Base-by-base conservation (phyloP, 2,329 filamentous ascomycete genomes). In the Sclerotiophoma versabilis region DNA sequence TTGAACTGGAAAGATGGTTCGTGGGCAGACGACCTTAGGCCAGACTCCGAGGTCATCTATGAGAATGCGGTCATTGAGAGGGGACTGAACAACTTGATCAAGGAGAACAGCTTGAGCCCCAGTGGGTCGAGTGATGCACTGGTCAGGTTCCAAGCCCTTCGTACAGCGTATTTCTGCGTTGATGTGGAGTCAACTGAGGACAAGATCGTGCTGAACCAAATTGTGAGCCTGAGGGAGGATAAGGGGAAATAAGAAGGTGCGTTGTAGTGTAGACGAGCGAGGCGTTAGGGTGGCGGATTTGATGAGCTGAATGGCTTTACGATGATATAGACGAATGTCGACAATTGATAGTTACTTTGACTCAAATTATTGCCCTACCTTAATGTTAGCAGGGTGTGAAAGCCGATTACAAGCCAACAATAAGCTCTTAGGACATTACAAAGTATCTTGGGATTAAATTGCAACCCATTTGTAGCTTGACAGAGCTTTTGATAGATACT, bases 201-300 rank as follows among this genome's bases (percentile, higher is more conserved):
- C n/a, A 91, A 88, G 74, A 81, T 96, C 61, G 85, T 98, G 41
- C 78, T 98, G 25, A 98, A 98, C 78, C 84, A 92, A 45, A 97
- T 98, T 68, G 93, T 98, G 19, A 91, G 89, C 41, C 76, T 97
- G 69, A 96, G 96, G 80, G 93, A 96, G 76, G 91, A 96, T 32
- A 76, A 71, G 58, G 60, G 65, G 2, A 71, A 71, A 66, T 71
- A 48, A 42, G 23, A 17, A 19, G 4, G 14, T 14, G n/a, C n/a
- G n/a, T n/a, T n/a, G 19, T 30, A 2, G 15, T 19, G 32, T 11
- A 14, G 38, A n/a, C 10, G n/a, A 41, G 45, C 41, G 15, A 27
- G 22, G 38, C 30, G 32, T 22, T 32, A 2, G 7, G 32, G 14
- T 20, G 19, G 12, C 8, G 15, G 3, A 25, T 26, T n/a, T n/a